Conservation (phyloP, 1,284 basidiomycete species). For the Naganishia albida region DNA sequence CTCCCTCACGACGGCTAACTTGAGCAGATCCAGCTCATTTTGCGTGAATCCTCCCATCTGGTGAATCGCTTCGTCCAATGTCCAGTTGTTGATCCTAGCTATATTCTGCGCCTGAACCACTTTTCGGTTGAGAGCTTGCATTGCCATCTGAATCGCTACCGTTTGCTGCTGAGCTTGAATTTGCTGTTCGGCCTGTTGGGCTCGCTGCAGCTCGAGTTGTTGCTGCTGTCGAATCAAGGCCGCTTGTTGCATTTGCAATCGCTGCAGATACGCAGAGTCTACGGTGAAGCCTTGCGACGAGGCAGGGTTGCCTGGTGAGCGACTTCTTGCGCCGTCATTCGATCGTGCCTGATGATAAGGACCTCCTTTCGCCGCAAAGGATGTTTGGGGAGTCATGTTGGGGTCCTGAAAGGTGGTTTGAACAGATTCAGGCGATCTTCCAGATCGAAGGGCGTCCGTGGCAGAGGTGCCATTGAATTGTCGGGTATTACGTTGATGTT, state of each 20-base stretch:
- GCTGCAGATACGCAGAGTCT: constrained; percentile 10
- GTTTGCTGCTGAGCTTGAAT: constrained; percentile 15
- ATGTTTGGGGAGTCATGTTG: neutral
- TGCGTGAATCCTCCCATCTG: constrained; percentile 32
- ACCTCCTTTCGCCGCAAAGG: constrained; percentile 1
- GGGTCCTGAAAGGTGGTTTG: constrained; percentile 1
- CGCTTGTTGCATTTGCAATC: constrained; percentile 16
- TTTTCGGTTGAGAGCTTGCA: constrained; percentile 32
- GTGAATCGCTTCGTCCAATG: constrained; percentile 30
- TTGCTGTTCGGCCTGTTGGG: constrained; percentile 23
- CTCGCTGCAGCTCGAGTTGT: constrained; percentile 8
- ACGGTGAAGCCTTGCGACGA: constrained; percentile 13
- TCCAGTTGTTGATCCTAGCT: constrained; percentile 28
- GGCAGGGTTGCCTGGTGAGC: neutral
- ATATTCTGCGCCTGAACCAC: constrained; percentile 32
- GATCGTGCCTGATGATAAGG: neutral
- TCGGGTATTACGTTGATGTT: constrained; percentile 1
- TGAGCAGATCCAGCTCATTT: constrained; percentile 30
- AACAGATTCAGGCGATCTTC: constrained; percentile 3
- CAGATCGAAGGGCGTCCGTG: constrained; percentile 11
- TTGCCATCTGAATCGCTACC: constrained; percentile 17
- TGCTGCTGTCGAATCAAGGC: constrained; percentile 12
- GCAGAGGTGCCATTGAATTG: constrained; percentile 9
- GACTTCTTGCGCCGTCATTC: neutral
- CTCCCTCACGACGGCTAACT: constrained; percentile 27